phyloP scores from a whole-genome alignment of 1,139 yeast genomes.

The Saccharomyces hybrid region DNA sequence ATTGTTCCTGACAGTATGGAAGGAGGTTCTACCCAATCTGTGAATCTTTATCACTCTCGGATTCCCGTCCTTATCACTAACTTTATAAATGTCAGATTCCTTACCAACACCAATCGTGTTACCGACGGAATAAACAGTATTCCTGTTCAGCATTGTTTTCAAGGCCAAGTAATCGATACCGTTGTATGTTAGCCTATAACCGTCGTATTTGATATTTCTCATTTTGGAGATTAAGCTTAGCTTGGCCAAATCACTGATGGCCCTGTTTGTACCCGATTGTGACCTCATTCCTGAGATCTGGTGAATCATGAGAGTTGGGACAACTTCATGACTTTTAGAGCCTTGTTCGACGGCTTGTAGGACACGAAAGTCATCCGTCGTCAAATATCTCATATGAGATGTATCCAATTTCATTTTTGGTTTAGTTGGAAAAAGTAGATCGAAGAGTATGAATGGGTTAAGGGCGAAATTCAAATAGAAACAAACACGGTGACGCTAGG shows the following conservation, averaged over 20 bases:
- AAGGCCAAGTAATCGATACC: conserved; percentile 92
- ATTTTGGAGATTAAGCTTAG: conserved; percentile 66
- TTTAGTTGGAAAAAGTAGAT: neutral
- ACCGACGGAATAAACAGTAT: conserved; percentile 71
- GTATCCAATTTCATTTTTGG: conserved; percentile 78
- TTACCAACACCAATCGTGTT: conserved; percentile 93
- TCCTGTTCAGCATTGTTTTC: conserved; percentile 68
- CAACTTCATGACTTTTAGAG: conserved; percentile 86
- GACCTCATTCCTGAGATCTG: conserved; percentile 73
- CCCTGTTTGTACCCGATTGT: conserved; percentile 66
- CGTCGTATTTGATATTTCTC: conserved; percentile 86
- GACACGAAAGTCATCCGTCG: conserved; percentile 84
- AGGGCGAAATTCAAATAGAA: too few species aligned
- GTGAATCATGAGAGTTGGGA: conserved; percentile 79
- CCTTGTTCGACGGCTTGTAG: conserved; percentile 87
- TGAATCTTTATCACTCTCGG: conserved; percentile 79
- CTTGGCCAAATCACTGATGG: conserved; percentile 82
- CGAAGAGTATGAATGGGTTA: neutral
- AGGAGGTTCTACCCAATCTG: conserved; percentile 87
- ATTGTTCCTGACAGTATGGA: conserved; percentile 83
- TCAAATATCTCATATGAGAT: conserved; percentile 84
- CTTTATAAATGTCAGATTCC: conserved; percentile 92
- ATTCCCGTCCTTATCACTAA: conserved; percentile 58
- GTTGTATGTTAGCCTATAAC: conserved; percentile 76
- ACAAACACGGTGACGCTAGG: too few species aligned